Evolutionary conservation across 768 basidiomycete genomes (phyloP).

Genomic region (Boletus vinaceobasis): DNA sequence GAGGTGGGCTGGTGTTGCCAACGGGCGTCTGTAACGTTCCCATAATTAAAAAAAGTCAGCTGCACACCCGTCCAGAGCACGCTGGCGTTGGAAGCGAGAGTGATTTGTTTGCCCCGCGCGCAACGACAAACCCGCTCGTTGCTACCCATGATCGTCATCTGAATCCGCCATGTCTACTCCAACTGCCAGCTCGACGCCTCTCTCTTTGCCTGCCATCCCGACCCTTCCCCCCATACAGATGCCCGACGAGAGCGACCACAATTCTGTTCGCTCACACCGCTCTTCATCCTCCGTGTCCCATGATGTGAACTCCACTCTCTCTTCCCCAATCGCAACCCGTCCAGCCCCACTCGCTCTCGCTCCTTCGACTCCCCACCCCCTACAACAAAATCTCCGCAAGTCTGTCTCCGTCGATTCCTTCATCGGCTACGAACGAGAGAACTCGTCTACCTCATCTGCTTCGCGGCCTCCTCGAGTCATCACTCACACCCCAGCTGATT

Average conservation of each 20-base stretch:
- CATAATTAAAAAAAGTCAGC: slow-evolving; percentile 19
- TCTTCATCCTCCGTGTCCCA: slow-evolving; percentile 34
- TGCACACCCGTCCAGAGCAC: slow-evolving; percentile 5
- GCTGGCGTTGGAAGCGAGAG: neutral
- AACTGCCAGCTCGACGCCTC: slow-evolving; percentile 18
- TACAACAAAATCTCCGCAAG: slow-evolving; percentile 52
- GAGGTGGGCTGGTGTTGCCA: neutral
- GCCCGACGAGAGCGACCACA: slow-evolving; percentile 30
- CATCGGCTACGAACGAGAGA: slow-evolving; percentile 43
- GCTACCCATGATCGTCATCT: slow-evolving; percentile 14
- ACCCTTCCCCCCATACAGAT: slow-evolving; percentile 45
- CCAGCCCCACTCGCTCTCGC: slow-evolving; percentile 1
- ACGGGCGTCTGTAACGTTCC: slow-evolving; percentile 17
- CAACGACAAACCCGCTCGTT: slow-evolving; percentile 7
- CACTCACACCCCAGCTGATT: slow-evolving; percentile 35
- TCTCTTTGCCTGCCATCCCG: slow-evolving; percentile 36
- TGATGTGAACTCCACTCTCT: slow-evolving; percentile 42
- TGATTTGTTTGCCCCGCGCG: neutral
- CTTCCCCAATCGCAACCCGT: slow-evolving; percentile 31
- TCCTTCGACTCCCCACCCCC: slow-evolving; percentile 22
- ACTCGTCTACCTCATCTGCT: slow-evolving; percentile 25
- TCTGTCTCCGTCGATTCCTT: slow-evolving; percentile 79
- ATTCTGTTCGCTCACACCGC: slow-evolving; percentile 20
- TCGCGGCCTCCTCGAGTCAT: slow-evolving; percentile 39
- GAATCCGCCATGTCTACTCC: slow-evolving; percentile 20